Evolutionary conservation across 805 yeast genomes (phyloP), one percentile per base, ranked within the genome.

Genomic region (Pichia insulana): DNA sequence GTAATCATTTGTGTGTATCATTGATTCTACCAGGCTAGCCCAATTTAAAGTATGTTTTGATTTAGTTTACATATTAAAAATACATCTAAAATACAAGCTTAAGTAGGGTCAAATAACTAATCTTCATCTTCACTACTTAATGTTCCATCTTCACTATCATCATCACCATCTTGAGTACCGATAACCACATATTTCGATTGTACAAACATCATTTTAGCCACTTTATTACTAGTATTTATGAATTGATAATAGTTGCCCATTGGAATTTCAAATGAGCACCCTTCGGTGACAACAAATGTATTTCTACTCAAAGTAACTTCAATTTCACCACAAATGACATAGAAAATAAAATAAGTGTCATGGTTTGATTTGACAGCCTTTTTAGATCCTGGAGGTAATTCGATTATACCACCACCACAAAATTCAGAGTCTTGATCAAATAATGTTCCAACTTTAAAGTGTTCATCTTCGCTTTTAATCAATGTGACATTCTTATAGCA

Each of bases 251-350:
- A 69, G 55, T 83, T 84, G 5, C 80, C 82, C 64, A 82, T 74
- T 1, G 96, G 96, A 6, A 89, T 71, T 53, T 83, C 84, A 53
- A 88, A 80, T 4, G 90, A 74, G 41, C 95, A 82, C 1, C 95
- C 95, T 42, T 70, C 65, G 1, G 74, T 69, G 7, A 80, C 82
- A 4, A 77, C 62, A 56, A 88, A 84, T 18, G 65, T 68, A 17
- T 68, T 70, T 6, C 74, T 75, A 16, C 76, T 72, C 4, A 88
- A 49, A 1, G 78, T 73, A 2, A 84, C 89, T 52, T 84, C 85
- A 8, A 85, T 56, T 2, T 71, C 51, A 0, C 97, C 97, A 32
- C 70, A 65, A 4, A 83, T 71, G 34, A 88, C 87, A 56, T 78
- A 83, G 56, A 88, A 88, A 22, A 80, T 77, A 52, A 83, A 79